phyloP scores from a whole-genome alignment of 306 rosid genomes.

The Notholithocarpus densiflorus region DNA sequence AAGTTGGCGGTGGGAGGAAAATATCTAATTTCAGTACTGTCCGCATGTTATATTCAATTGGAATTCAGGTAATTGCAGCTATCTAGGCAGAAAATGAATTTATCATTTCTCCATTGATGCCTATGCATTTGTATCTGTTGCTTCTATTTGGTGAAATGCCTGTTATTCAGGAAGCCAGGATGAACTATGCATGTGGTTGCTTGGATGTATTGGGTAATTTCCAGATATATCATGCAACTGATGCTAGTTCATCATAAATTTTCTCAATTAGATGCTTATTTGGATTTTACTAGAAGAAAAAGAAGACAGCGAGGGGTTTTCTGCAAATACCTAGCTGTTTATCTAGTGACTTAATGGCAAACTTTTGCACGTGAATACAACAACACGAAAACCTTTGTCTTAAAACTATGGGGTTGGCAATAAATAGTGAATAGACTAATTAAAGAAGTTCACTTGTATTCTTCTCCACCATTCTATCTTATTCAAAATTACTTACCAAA shows the following conservation, averaged over 20 bases:
- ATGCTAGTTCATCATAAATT: not conserved
- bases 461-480: no score
- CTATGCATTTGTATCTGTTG: not conserved
- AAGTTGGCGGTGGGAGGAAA: slow-evolving; percentile 96
- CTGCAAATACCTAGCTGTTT: not conserved
- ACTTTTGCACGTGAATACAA: not conserved
- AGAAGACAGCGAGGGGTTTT: not conserved
- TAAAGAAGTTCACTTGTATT: no score
- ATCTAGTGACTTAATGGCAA: not conserved
- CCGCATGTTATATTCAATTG: slow-evolving; percentile 81
- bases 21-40: slow-evolving; percentile 79
- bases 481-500: no score
- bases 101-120: slow-evolving; percentile 7
- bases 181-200: slow-evolving; percentile 2
- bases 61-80: slow-evolving; percentile 69
- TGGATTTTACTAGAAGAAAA: not conserved
- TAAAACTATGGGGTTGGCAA: no score
- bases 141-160: slow-evolving; percentile 1
- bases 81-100: not conserved
- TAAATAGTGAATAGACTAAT: no score
- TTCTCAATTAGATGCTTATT: not conserved
- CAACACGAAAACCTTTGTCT: no score
- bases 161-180: not conserved
- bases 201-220: slow-evolving; percentile 9
- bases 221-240: not conserved